Conservation (phyloP, 331 rosid genomes). For the Quercus tomentella region DNA sequence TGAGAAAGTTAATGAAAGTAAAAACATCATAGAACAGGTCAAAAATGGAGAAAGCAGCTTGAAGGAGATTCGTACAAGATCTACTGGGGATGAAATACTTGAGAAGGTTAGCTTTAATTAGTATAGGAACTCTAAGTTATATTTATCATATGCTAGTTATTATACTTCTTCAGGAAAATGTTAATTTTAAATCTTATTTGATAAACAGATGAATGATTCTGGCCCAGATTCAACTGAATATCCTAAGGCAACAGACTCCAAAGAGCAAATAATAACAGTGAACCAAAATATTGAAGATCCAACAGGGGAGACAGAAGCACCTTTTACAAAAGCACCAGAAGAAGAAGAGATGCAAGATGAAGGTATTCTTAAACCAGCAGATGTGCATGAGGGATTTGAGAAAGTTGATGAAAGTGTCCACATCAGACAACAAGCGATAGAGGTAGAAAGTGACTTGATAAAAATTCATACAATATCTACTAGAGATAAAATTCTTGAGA, state of each 20-base stretch:
- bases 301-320: neutral
- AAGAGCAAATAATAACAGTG: neutral
- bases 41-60: no score
- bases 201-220: conserved; percentile 22
- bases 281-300: neutral
- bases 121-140: no score
- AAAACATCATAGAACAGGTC: no score
- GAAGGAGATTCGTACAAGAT: neutral
- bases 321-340: neutral
- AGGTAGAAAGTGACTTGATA: no score
- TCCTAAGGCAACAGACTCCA: conserved; percentile 10
- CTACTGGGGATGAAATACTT: neutral
- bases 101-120: neutral
- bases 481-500: no score
- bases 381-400: no score
- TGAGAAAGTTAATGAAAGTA: neutral
- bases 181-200: neutral
- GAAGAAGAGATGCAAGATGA: no score
- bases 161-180: neutral
- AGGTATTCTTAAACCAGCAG: no score
- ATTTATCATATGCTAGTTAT: neutral
- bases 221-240: neutral
- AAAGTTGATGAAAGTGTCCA: no score
- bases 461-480: no score
- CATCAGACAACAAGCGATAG: no score